Evolutionary conservation across 2,329 filamentous ascomycete genomes (phyloP).

Genomic region (Waltergamsia citrina): DNA sequence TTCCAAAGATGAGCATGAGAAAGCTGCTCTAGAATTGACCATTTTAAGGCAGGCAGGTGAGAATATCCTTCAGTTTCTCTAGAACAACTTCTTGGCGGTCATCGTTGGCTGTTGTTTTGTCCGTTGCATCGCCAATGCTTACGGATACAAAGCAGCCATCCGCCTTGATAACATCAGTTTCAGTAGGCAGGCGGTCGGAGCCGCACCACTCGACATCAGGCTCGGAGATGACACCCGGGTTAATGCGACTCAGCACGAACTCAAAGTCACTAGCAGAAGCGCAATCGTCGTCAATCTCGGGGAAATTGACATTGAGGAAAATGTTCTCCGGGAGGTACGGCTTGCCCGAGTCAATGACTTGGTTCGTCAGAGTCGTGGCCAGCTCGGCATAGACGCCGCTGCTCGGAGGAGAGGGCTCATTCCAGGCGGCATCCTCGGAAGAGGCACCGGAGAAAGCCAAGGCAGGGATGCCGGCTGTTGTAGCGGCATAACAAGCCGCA

Average conservation of each 20-base stretch:
- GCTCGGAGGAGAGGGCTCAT: conserved; percentile 40
- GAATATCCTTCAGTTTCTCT: conserved; percentile 18
- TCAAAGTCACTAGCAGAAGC: conserved; percentile 42
- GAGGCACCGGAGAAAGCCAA: conserved; percentile 56
- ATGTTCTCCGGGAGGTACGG: conserved; percentile 53
- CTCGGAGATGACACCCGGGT: conserved; percentile 39
- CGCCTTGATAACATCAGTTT: conserved; percentile 39
- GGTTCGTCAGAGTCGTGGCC: conserved; percentile 45
- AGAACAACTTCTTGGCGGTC: conserved; percentile 18
- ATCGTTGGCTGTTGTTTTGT: conserved; percentile 44
- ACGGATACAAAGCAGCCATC: conserved; percentile 52
- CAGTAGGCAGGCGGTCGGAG: conserved; percentile 44
- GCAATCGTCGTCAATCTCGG: conserved; percentile 40
- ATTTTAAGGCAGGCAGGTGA: conserved; percentile 15
- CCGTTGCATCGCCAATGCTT: conserved; percentile 49
- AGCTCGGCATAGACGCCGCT: conserved; percentile 56
- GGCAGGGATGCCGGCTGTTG: conserved; percentile 47
- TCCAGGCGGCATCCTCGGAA: conserved; percentile 40
- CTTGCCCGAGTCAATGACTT: conserved; percentile 42
- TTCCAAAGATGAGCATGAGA: not conserved
- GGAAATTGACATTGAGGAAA: conserved; percentile 64
- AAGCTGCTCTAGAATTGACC: no score
- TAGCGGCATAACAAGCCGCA: conserved; percentile 48
- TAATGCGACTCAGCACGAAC: conserved; percentile 56
- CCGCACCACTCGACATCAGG: conserved; percentile 51